phyloP scores from a whole-genome alignment of 2,329 filamentous ascomycete genomes.

The Metarhizium album region DNA sequence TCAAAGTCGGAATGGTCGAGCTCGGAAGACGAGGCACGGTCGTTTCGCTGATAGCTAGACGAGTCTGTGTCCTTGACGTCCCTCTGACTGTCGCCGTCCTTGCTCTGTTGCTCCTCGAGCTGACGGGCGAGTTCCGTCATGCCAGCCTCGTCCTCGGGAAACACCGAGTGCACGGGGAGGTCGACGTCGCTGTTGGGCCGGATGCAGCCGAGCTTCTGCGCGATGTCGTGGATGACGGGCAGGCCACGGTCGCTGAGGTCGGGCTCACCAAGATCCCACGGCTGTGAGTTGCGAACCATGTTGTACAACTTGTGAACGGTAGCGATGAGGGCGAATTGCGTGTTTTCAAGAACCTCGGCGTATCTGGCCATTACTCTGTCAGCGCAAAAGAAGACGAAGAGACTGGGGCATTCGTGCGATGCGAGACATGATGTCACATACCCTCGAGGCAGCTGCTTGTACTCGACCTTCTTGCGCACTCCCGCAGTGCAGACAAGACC shows the following conservation, averaged over 20 bases:
- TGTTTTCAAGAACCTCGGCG: slow-evolving; percentile 54
- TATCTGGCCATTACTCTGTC: slow-evolving; percentile 30
- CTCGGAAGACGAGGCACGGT: slow-evolving; percentile 44
- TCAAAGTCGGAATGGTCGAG: slow-evolving; percentile 46
- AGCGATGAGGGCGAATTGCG: slow-evolving; percentile 52
- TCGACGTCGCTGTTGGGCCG: slow-evolving; percentile 51
- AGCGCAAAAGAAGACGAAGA: background rate
- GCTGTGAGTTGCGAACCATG: slow-evolving; percentile 48
- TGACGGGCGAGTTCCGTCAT: slow-evolving; percentile 45
- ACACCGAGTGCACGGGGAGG: slow-evolving; percentile 45
- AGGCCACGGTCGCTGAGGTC: slow-evolving; percentile 52
- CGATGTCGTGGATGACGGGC: slow-evolving; percentile 55
- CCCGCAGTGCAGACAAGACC: slow-evolving; percentile 53
- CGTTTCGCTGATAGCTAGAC: slow-evolving; percentile 11
- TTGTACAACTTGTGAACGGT: slow-evolving; percentile 56
- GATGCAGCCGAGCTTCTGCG: slow-evolving; percentile 52
- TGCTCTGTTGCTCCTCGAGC: slow-evolving; percentile 37
- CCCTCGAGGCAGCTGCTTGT: slow-evolving; percentile 54
- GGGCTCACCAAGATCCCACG: slow-evolving; percentile 52
- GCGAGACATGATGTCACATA: slow-evolving; percentile 22
- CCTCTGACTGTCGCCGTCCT: slow-evolving; percentile 25
- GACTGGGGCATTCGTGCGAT: background rate
- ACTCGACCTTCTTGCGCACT: slow-evolving; percentile 56
- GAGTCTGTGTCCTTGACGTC: slow-evolving; percentile 7
- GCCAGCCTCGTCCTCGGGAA: slow-evolving; percentile 51